These are phyloP conservation scores for Phycomyces blakesleeanus DNA, from an alignment of 192 early-diverging fungal species.

Conservation along the genomic window DNA sequence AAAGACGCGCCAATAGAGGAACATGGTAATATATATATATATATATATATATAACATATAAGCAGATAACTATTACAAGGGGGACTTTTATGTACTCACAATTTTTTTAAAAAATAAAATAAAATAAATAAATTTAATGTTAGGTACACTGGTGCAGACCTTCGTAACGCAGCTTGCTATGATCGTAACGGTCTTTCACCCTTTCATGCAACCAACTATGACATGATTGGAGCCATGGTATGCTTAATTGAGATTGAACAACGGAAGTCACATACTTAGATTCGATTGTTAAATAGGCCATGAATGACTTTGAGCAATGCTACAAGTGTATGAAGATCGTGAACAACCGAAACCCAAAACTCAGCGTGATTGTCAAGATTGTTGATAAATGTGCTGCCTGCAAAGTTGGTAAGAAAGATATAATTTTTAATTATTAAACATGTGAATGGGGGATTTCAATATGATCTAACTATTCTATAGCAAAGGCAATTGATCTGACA, in stretches of 20 bases:
- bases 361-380: constrained; percentile 27
- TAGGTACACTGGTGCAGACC: constrained; percentile 31
- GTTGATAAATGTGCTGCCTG: constrained; percentile 36
- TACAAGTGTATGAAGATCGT: constrained; percentile 39
- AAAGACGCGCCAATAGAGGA: constrained; percentile 19
- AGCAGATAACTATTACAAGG: not conserved
- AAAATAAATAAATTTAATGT: not conserved
- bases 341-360: constrained; percentile 23
- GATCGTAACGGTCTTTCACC: constrained; percentile 22
- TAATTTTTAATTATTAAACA: not conserved
- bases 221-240: constrained; percentile 37
- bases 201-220: constrained; percentile 23
- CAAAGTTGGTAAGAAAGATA: constrained; percentile 13
- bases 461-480: not conserved
- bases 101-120: constrained; percentile 1
- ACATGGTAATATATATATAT: constrained; percentile 24
- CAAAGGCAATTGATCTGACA: constrained; percentile 24
- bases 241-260: not conserved
- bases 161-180: constrained; percentile 41
- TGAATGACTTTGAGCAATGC: constrained; percentile 30
- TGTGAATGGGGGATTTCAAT: not conserved
- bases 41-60: too few species aligned
- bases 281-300: constrained; percentile 13
- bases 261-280: not conserved
- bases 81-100: not conserved